A percentile compares a stretch with the other conserved stretches of the same genome.
Evolutionary conservation across 768 basidiomycete species (phyloP).

Genomic region (Hericium alpestre): DNA sequence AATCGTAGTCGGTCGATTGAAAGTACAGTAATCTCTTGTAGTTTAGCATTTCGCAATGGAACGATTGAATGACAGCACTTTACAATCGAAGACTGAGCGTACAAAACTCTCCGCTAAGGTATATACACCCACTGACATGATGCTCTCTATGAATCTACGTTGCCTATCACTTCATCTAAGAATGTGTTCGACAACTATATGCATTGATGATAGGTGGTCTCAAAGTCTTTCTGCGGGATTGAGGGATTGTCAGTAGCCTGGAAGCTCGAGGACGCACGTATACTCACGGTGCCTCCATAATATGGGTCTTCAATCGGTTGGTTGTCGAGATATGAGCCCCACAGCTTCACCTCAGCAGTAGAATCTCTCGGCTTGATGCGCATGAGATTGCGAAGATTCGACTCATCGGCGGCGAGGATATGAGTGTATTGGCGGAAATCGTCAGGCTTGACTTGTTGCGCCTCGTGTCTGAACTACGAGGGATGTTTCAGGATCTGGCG

Average conservation of each 20-base stretch:
- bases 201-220: constrained; percentile 71
- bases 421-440: constrained; percentile 76
- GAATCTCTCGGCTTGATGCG: constrained; percentile 36
- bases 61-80: not conserved
- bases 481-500: not conserved
- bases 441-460: constrained; percentile 47
- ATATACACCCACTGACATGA: not conserved
- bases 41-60: not conserved
- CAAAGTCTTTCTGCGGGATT: constrained; percentile 51
- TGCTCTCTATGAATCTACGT: constrained; percentile 1
- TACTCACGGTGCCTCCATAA: constrained; percentile 55
- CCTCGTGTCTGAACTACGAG: constrained; percentile 50
- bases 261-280: not conserved
- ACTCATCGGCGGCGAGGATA: constrained; percentile 77
- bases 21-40: too few relatives aligned
- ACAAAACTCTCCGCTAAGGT: not conserved
- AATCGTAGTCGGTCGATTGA: too few relatives aligned
- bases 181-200: constrained; percentile 66
- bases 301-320: constrained; percentile 79
- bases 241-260: not conserved
- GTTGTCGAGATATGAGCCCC: constrained; percentile 67
- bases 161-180: constrained; percentile 49
- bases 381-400: constrained; percentile 56
- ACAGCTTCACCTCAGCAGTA: constrained; percentile 59
- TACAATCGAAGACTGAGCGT: not conserved